phyloP scores from a whole-genome alignment of 768 basidiomycete genomes.

The Epithele typhae region DNA sequence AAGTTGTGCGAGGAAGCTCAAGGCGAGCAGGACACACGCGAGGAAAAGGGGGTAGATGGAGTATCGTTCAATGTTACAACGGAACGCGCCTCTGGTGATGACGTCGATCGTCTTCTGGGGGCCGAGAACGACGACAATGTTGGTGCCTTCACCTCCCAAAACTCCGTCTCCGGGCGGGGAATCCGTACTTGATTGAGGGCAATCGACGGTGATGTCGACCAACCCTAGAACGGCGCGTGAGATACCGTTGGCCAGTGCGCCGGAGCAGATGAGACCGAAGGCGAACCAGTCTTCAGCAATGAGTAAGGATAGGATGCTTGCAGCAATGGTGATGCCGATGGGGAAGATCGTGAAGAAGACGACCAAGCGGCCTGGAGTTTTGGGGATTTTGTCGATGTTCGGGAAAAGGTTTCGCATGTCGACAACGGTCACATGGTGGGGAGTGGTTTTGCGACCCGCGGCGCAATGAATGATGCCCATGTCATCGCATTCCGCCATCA shows the following conservation, averaged over 20 bases:
- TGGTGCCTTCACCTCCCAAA: not conserved
- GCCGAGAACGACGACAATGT: constrained; percentile 3
- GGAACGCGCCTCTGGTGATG: constrained; percentile 8
- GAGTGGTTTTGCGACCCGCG: not conserved
- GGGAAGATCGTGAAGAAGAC: not conserved
- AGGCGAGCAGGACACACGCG: constrained; percentile 1
- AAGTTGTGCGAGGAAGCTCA: constrained; percentile 9
- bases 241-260: constrained; percentile 4
- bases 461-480: not conserved
- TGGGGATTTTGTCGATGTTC: not conserved
- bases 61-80: not conserved
- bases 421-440: not conserved
- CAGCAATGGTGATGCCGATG: not conserved
- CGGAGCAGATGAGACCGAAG: constrained; percentile 3
- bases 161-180: constrained; percentile 8
- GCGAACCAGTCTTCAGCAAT: constrained; percentile 3
- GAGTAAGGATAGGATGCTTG: not conserved
- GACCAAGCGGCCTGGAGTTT: not conserved
- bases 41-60: constrained; percentile 4
- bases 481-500: constrained; percentile 1
- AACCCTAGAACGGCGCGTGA: constrained; percentile 3
- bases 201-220: not conserved
- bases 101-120: constrained; percentile 2
- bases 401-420: not conserved
- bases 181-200: not conserved